phyloP scores from a whole-genome alignment of 345 rosid genomes.

The Balakata baccata region DNA sequence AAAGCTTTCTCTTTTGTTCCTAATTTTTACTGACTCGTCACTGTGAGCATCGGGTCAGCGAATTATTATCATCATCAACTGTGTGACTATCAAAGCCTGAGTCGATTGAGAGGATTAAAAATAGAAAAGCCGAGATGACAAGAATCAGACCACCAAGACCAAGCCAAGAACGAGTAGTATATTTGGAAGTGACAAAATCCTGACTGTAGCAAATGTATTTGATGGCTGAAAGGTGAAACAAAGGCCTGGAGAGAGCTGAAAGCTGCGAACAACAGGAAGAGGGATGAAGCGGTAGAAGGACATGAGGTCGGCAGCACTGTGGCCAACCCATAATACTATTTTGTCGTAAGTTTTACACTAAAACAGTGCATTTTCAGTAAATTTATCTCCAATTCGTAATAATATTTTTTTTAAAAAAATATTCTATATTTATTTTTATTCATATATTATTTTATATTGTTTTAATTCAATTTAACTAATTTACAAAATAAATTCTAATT shows the following conservation, averaged over 20 bases:
- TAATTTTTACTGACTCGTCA: slow-evolving; percentile 21
- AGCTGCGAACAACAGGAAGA: slow-evolving; percentile 86
- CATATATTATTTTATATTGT: too few species aligned
- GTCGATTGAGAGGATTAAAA: slow-evolving; percentile 61
- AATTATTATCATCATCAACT: background rate
- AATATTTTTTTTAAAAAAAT: too few species aligned
- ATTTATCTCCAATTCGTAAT: too few species aligned
- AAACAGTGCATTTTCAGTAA: too few species aligned
- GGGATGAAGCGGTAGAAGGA: slow-evolving; percentile 54
- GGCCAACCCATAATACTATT: too few species aligned
- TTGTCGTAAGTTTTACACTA: too few species aligned
- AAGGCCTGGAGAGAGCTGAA: slow-evolving; percentile 94
- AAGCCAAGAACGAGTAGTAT: slow-evolving; percentile 62
- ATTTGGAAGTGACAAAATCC: slow-evolving; percentile 53
- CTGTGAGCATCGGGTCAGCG: slow-evolving; percentile 11
- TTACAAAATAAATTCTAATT: too few species aligned
- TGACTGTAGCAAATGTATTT: slow-evolving; percentile 74
- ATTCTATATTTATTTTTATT: too few species aligned
- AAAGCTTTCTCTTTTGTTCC: too few species aligned
- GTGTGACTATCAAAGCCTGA: slow-evolving; percentile 37
- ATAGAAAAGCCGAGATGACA: slow-evolving; percentile 53
- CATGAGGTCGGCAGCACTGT: slow-evolving; percentile 17
- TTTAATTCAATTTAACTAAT: too few species aligned
- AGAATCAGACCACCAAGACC: slow-evolving; percentile 72
- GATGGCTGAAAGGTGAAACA: slow-evolving; percentile 79